Conservation (phyloP, 2,329 filamentous ascomycete species). For the Falciphora oryzae region DNA sequence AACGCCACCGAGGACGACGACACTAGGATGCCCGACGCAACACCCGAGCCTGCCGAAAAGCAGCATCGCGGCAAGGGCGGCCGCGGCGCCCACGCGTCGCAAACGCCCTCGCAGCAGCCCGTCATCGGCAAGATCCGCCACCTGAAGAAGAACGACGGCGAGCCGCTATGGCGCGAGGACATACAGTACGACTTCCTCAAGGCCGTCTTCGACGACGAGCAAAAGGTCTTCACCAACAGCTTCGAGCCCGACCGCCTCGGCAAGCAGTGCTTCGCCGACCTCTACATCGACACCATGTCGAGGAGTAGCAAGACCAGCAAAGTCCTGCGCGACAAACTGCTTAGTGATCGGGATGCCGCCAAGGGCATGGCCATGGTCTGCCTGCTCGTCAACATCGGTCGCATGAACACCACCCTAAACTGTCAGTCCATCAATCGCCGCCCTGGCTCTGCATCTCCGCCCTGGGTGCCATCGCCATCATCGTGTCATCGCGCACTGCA, state of each 20-base stretch:
- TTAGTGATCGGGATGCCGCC: constrained; percentile 84
- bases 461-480: neutral
- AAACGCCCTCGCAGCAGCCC: constrained; percentile 28
- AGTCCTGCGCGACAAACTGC: constrained; percentile 91
- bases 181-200: constrained; percentile 85
- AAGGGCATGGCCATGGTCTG: constrained; percentile 99
- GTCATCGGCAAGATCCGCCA: constrained; percentile 69
- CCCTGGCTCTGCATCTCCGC: constrained; percentile 6
- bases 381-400: constrained; percentile 89
- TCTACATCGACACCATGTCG: constrained; percentile 98
- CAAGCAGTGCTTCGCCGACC: constrained; percentile 80
- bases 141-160: constrained; percentile 83
- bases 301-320: constrained; percentile 99
- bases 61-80: constrained; percentile 22
- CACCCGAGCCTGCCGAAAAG: constrained; percentile 33
- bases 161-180: constrained; percentile 79
- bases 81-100: constrained; percentile 23
- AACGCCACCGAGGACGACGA: constrained; percentile 44
- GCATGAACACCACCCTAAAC: constrained; percentile 98
- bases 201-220: constrained; percentile 70
- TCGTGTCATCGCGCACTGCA: neutral
- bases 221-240: constrained; percentile 80
- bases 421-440: constrained; percentile 52
- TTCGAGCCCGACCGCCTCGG: constrained; percentile 59
- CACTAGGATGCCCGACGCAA: constrained; percentile 33